Evolutionary conservation across 306 rosid genomes (phyloP).

Genomic region (Styphnolobium japonicum): DNA sequence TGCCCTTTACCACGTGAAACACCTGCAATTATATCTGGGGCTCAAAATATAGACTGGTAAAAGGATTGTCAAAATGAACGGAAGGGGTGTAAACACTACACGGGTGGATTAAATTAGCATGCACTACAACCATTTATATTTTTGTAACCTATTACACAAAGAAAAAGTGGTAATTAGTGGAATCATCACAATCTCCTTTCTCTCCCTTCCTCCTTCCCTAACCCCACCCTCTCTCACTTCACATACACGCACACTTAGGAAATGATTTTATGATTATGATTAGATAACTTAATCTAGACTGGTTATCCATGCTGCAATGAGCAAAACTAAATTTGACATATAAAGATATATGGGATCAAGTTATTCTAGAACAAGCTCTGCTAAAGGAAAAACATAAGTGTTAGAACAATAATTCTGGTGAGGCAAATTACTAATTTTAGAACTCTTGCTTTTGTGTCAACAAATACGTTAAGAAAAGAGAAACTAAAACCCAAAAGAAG

Average conservation of each 20-base stretch:
- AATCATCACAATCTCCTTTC: constrained; percentile 3
- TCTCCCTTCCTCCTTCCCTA: background rate
- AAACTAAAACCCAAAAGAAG: background rate
- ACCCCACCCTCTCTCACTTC: background rate
- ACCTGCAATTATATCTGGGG: constrained; percentile 48
- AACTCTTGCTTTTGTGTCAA: constrained; percentile 1
- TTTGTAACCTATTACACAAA: background rate
- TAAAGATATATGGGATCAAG: background rate
- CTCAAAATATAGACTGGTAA: constrained; percentile 20
- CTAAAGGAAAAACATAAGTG: background rate
- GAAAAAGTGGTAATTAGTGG: background rate
- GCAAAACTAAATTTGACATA: background rate
- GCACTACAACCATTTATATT: background rate
- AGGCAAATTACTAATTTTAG: constrained; percentile 4
- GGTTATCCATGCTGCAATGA: background rate
- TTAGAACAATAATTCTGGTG: background rate
- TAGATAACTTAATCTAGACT: background rate
- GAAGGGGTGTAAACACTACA: background rate
- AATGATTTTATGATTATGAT: background rate
- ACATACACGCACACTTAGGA: background rate
- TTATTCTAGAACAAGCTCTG: background rate
- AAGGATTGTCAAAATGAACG: constrained; percentile 7
- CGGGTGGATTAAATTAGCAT: background rate
- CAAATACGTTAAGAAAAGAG: background rate
- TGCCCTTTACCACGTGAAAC: constrained; percentile 96